A percentile compares a stretch with the other conserved stretches of the same genome.
Conservation (phyloP, 805 yeast genomes). For the Kuraishia molischiana region DNA sequence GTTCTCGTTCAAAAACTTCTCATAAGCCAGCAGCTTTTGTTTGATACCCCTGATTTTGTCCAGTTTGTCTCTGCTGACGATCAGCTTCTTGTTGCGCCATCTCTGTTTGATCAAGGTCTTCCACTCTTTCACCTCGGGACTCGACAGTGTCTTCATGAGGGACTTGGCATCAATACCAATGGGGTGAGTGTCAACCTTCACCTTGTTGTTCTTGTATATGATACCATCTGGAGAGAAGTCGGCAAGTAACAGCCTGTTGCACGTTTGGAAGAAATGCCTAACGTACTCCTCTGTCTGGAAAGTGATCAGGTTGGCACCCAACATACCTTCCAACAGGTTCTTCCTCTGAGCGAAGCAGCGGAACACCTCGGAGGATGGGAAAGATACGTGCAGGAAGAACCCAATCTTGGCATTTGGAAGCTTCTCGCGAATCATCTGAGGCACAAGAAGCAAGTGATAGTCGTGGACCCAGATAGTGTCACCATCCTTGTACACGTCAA, state of each 20-base stretch:
- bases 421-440: constrained; percentile 66
- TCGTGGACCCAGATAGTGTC: constrained; percentile 92
- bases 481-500: constrained; percentile 56
- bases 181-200: constrained; percentile 50
- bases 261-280: constrained; percentile 86
- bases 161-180: constrained; percentile 72
- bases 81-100: constrained; percentile 63
- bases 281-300: constrained; percentile 93
- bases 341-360: constrained; percentile 87
- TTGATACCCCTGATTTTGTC: constrained; percentile 84
- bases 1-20: constrained; percentile 57
- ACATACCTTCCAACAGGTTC: constrained; percentile 64
- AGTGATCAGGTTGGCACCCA: constrained; percentile 81
- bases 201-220: constrained; percentile 48
- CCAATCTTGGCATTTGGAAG: constrained; percentile 85
- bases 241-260: constrained; percentile 73
- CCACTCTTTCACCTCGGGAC: constrained; percentile 50
- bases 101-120: constrained; percentile 61
- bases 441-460: constrained; percentile 82
- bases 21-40: constrained; percentile 83
- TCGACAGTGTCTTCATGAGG: constrained; percentile 34
- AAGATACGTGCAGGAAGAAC: constrained; percentile 85
- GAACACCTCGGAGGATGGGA: constrained; percentile 93
- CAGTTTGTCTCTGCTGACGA: constrained; percentile 82
- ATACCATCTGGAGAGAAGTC: constrained; percentile 62